Evolutionary conservation across 2,329 filamentous ascomycete genomes (phyloP), one percentile per base, ranked within the genome.

Genomic region (Ilyonectria destructans): DNA sequence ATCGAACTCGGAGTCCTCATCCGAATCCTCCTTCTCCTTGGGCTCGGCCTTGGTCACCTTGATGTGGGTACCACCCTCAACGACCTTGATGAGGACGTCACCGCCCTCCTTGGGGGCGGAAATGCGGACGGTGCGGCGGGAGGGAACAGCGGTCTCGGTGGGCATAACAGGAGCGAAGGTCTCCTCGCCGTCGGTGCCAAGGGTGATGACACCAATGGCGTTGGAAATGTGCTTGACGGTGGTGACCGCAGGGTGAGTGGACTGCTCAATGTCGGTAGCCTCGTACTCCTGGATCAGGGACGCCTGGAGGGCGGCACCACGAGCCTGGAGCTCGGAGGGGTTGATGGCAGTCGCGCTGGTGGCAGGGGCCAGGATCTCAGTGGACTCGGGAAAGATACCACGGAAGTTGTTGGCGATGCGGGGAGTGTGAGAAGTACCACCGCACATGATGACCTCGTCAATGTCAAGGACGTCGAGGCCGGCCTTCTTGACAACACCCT

Each of bases 281-380:
- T 99, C 96, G 82, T 97, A 99, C 82, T 97, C 96, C 82, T 95
- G 91, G 81, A 99, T 94, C 71, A 99, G 86, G 68, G 92, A 97
- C 43, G 96, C 96, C 85, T 99, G 96, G 76, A 99, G 94, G 35
- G 96, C 96, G 69, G 96, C 96, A 79, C 96, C 96, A 71, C 96
- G 91, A 70, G 93, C 93, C 77, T 92, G 87, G 63, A 98, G 88
- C 85, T 98, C 96, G 4, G 94, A 96, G 71, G 96, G 96, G 89
- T 98, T 98, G 84, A 98, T 91, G 70, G 96, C 93, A 29, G 86
- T 87, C 45, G 92, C 77, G 73, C 86, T 90, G 62, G 95, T 97
- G 65, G 95, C 91, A 51, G 96, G 96, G 1, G 96, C 93, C 71
- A 96, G 88, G 76, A 99, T 89, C 54, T 84, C 84, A 69, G 95